These are phyloP conservation scores for Fabrea salina DNA, from an alignment of 169 alveolate genomes.

Conservation along the genomic window DNA sequence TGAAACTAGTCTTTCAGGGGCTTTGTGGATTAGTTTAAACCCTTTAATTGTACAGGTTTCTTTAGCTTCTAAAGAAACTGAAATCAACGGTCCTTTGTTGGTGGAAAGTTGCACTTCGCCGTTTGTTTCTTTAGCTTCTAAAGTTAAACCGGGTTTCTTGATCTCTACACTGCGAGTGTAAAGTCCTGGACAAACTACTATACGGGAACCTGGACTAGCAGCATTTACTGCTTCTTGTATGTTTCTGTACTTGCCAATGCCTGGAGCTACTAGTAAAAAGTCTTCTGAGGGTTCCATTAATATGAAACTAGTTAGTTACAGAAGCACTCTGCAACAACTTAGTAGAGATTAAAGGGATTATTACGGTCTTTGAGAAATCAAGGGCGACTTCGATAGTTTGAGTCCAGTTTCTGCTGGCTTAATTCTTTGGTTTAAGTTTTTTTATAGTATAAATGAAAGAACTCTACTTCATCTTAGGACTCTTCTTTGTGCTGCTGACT, in stretches of 20 bases:
- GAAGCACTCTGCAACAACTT: no score
- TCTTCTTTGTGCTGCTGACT: neutral
- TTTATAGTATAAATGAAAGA: no score
- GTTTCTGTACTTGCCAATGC: neutral
- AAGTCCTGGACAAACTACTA: constrained; percentile 26
- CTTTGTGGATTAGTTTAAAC: constrained; percentile 25
- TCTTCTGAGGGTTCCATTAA: constrained; percentile 15
- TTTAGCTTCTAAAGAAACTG: neutral
- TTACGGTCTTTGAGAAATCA: no score
- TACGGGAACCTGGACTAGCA: constrained; percentile 20
- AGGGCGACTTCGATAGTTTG: no score
- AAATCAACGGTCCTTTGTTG: constrained; percentile 11
- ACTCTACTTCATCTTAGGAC: neutral
- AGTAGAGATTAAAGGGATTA: no score
- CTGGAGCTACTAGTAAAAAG: constrained; percentile 9
- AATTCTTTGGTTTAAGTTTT: no score
- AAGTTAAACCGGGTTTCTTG: constrained; percentile 12
- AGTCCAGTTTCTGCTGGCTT: no score
- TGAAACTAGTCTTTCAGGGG: neutral
- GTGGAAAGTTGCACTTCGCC: constrained; percentile 31
- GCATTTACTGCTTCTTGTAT: constrained; percentile 28
- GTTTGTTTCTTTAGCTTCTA: constrained; percentile 31
- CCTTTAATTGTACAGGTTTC: constrained; percentile 32
- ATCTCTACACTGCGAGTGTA: constrained; percentile 11
- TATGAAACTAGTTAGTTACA: neutral